Base-by-base conservation (phyloP, 108 stramenopile genomes). In the Fragilariopsis cylindrus region DNA sequence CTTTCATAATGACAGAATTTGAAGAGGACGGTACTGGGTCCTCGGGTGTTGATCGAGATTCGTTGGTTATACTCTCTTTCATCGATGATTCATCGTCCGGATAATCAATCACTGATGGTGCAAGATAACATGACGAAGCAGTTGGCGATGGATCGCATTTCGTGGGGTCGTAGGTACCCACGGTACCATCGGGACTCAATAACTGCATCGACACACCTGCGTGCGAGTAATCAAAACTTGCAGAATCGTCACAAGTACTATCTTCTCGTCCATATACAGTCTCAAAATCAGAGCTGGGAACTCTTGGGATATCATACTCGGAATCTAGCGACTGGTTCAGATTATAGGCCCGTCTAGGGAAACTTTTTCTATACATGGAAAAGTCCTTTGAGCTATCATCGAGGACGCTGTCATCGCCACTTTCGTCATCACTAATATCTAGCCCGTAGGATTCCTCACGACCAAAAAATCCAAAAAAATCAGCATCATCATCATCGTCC, bases 391-490 rank as follows among this genome's bases (percentile, higher is more conserved):
- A 40, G 16, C 43, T 63, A 44, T 4, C 43, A 45, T 43, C 62
- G 11, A 6, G 39, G 4, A 60, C 40, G 18, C 41, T 30, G 42
- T 63, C 43, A 43, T n/a, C 62, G 11, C 11, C n/a, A 13, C 62
- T 63, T 45, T n/a, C 62, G 3, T 63, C 42, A 63, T 63, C 62
- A 45, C 62, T 63, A 8, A 7, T 41, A 45, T 63, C 62, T 4
- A 45, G 4, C 7, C 21, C 58, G 19, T 21, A 60, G 9, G 41
- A 60, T 21, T 60, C 58, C 6, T 19, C 15, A 40, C 40, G 62
- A 45, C 42, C 43, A 2, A 45, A 63, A 63, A 63, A 63, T 30
- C 46, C 62, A 42, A 30, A 30, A 30, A 30, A 30, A 30, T 30
- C 30, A 30, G 30, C 30, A 30, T 30, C 16, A 7, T 63, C 62